These are phyloP conservation scores for Fusarium poae DNA, from an alignment of 2,329 filamentous ascomycete genomes.

Conservation along the genomic window DNA sequence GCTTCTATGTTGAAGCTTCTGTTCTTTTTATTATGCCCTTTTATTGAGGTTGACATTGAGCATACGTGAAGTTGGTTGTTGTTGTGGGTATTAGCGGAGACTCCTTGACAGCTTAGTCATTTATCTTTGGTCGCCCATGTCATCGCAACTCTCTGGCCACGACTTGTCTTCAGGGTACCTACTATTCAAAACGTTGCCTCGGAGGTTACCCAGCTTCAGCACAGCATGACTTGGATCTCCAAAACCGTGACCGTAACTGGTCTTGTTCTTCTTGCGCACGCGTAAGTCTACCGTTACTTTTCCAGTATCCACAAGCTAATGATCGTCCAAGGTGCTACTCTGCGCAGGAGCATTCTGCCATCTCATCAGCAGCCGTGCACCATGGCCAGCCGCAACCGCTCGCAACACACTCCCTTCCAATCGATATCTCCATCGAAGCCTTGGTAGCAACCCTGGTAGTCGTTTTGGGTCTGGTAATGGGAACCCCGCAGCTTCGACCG, in stretches of 20 bases:
- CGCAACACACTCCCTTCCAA: constrained; percentile 70
- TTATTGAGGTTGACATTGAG: not conserved
- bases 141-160: constrained; percentile 22
- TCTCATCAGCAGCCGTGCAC: constrained; percentile 70
- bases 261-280: constrained; percentile 83
- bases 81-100: constrained; percentile 7
- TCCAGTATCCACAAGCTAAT: constrained; percentile 30
- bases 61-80: constrained; percentile 5
- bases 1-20: not conserved
- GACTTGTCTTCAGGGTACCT: constrained; percentile 42
- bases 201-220: constrained; percentile 14
- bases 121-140: constrained; percentile 10
- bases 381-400: constrained; percentile 59
- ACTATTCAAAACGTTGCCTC: constrained; percentile 11
- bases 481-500: constrained; percentile 82
- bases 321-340: constrained; percentile 83
- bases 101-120: constrained; percentile 43
- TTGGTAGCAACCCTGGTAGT: constrained; percentile 83
- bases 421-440: constrained; percentile 91
- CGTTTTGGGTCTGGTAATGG: constrained; percentile 84
- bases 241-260: constrained; percentile 79
- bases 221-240: constrained; percentile 77
- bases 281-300: constrained; percentile 69
- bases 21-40: not conserved
- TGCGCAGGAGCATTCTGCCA: constrained; percentile 87